Evolutionary conservation across 192 early-diverging fungal species (phyloP), one percentile per base, ranked within the genome.

Genomic region (Coemansia sp.): DNA sequence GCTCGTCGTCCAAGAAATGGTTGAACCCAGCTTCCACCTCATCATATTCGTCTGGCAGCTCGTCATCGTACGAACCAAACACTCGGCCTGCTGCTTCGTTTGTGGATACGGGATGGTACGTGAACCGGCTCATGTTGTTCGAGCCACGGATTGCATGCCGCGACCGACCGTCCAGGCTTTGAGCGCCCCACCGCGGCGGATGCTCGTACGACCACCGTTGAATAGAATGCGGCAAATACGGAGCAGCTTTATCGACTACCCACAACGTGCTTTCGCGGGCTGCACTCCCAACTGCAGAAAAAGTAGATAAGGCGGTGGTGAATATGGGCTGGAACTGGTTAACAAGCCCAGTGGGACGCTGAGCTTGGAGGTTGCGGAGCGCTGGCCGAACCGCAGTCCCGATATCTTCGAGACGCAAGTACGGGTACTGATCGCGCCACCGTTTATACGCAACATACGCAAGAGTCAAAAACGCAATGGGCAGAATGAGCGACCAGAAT

Each of bases 171-270:
- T 82, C 78, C 37, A 72, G 43, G 45, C 55, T 66, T 24, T 60
- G 63, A 0, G 65, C 63, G 19, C 79, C 75, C 79, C 79, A 75
- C 17, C 75, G 60, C n/a, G 74, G 73, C 47, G 74, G 79, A 48
- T 82, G 74, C 43, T 73, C 71, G 52, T 82, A 76, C 17, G 75
- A 76, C 79, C 79, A 82, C 25, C 71, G 66, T 61, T 82, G 79
- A 7, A 82, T 48, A 1, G 65, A 39, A 4, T 43, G 21, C 0
- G 79, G 79, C 43, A 82, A 37, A 24, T 76, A 82, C 6, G 79
- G 79, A 0, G 79, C 73, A 0, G 68, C 75, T 10, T 67, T 55
- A 47, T 82, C 79, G n/a, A 82, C 43, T 0, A 45, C 60, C 79
- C 75, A 75, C 39, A 82, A 32, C 25, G 73, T 50, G 3, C 67